These are phyloP conservation scores for Metschnikowia sp. DNA, from an alignment of 805 yeast genomes.

Conservation along the genomic window DNA sequence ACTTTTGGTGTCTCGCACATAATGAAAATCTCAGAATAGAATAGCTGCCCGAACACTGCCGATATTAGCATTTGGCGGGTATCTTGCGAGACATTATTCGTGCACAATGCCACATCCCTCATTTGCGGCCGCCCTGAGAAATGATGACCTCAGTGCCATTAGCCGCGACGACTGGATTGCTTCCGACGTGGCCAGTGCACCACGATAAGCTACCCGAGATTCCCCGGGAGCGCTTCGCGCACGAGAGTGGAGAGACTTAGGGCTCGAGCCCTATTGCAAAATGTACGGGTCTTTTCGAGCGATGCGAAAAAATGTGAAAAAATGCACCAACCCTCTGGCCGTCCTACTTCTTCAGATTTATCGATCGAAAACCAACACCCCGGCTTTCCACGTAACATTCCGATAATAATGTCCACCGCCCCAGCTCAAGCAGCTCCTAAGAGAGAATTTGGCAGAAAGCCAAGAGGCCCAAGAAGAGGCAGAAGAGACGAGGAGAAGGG, in stretches of 20 bases:
- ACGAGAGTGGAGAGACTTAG: neutral
- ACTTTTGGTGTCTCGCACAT: too few species aligned
- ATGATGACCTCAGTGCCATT: neutral
- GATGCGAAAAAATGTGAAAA: slow-evolving; percentile 1
- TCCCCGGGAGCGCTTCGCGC: neutral
- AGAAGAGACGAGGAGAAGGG: slow-evolving; percentile 94
- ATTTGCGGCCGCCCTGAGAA: too few species aligned
- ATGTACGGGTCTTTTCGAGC: too few species aligned
- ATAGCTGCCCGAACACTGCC: too few species aligned
- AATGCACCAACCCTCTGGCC: neutral
- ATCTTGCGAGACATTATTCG: too few species aligned
- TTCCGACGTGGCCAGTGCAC: neutral
- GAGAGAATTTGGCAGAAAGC: slow-evolving; percentile 59
- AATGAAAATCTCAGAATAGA: too few species aligned
- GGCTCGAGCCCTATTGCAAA: slow-evolving; percentile 5
- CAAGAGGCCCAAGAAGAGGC: slow-evolving; percentile 44
- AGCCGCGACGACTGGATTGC: neutral
- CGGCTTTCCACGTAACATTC: slow-evolving; percentile 73
- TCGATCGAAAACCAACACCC: slow-evolving; percentile 69
- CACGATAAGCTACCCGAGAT: neutral
- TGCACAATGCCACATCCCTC: too few species aligned
- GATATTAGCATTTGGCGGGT: neutral
- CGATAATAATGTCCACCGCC: slow-evolving; percentile 52
- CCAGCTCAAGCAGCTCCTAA: slow-evolving; percentile 29
- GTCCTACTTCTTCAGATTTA: slow-evolving; percentile 20